Base-by-base conservation (phyloP, 768 basidiomycete genomes). In the Macrocybe gigantea region DNA sequence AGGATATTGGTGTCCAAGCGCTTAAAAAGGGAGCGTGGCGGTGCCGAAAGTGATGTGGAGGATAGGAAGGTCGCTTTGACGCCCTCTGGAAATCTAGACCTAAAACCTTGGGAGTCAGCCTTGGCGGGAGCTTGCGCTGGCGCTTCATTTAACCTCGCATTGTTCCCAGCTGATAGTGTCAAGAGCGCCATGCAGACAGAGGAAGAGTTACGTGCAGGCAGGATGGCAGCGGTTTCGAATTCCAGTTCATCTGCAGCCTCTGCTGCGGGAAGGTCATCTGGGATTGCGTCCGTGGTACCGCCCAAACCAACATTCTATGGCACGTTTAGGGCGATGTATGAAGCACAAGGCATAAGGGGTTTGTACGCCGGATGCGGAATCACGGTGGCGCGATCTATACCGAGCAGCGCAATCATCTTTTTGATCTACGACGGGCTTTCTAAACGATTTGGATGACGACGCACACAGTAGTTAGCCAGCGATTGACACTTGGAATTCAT, bases 101-200 rank as follows among this genome's bases (percentile, higher is more conserved):
- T 90, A n/a, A 60, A 70, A 30, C 74, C 85, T 1, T 87, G 81
- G 81, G 89, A 97, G 63, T 84, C 88, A 1, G 92, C 91, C n/a
- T 47, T 87, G 0, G 77, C 88, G 1, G 94, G 94, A 13, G 94
- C 92, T 4, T 76, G 80, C 47, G 91, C 94, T 1, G 94, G 94
- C 7, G 83, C 85, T 4, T 73, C 78, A 40, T 95, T 89, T 68
- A 93, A 89, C 53, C 68, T 94, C 57, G 76, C 89, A n/a, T 73
- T 95, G 45, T 97, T 94, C 73, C 95, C 95, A 0, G 93, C 93
- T 4, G 95, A 98, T 66, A 88, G 89, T 30, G 78, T 97, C 57
- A 98, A 98, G 75, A 89, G 86, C 53, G 78, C 91, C 49, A 89
- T 98, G 61, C 95, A 97, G 73, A 98, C 95, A 0, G 88, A 86